Evolutionary conservation across 331 rosid genomes (phyloP).

Genomic region (Pyrus hybrid): DNA sequence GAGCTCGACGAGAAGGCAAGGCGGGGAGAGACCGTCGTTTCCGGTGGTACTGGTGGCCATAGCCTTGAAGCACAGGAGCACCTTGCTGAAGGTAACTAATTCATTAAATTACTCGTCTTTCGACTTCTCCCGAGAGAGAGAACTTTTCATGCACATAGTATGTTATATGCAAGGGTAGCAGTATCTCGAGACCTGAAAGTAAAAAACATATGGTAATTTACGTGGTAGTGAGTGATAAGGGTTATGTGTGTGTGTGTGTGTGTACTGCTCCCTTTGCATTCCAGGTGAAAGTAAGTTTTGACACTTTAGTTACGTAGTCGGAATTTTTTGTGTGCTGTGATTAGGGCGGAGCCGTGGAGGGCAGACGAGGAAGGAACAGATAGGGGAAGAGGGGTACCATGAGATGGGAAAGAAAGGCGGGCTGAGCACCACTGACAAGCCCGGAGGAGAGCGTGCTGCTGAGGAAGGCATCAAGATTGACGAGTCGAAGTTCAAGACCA

Average conservation of each 20-base stretch:
- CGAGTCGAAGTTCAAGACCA: constrained; percentile 50
- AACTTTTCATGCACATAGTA: too few species aligned
- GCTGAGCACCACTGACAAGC: constrained; percentile 45
- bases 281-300: too few species aligned
- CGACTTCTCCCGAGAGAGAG: too few species aligned
- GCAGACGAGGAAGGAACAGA: constrained; percentile 48
- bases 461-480: constrained; percentile 51
- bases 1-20: constrained; percentile 52
- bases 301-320: too few species aligned
- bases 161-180: too few species aligned
- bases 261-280: too few species aligned
- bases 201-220: too few species aligned
- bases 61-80: neutral
- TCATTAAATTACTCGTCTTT: neutral
- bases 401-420: constrained; percentile 82
- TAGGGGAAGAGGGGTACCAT: constrained; percentile 49
- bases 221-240: too few species aligned
- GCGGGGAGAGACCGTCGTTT: constrained; percentile 63
- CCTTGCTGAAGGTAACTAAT: neutral
- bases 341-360: constrained; percentile 66
- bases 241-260: too few species aligned
- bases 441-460: constrained; percentile 45
- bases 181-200: too few species aligned
- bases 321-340: neutral
- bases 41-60: constrained; percentile 34